phyloP scores from a whole-genome alignment of 495 filamentous ascomycete genomes.

The Neurospora sp. region DNA sequence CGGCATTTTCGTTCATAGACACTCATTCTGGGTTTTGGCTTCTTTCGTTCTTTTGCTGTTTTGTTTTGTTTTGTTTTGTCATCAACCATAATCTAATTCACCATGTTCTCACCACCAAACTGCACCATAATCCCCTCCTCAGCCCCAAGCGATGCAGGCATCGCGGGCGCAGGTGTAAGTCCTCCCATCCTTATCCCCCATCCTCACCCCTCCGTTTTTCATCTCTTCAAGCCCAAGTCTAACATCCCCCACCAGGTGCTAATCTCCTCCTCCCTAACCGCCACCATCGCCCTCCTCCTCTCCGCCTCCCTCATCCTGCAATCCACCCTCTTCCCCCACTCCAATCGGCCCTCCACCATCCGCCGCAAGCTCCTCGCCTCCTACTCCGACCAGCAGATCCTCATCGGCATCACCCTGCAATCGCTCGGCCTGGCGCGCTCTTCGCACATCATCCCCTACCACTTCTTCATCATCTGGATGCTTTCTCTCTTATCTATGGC shows the following conservation, averaged over 20 bases:
- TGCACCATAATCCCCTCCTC: slow-evolving; percentile 36
- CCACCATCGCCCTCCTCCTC: slow-evolving; percentile 33
- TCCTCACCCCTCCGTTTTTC: no score
- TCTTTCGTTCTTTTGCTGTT: neutral
- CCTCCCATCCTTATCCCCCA: neutral
- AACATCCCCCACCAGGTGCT: slow-evolving; percentile 42
- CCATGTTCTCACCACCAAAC: slow-evolving; percentile 22
- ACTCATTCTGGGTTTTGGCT: neutral
- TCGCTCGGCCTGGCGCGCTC: slow-evolving; percentile 41
- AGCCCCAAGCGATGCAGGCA: slow-evolving; percentile 42
- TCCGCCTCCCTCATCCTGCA: slow-evolving; percentile 39
- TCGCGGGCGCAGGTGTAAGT: slow-evolving; percentile 48
- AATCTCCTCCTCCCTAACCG: slow-evolving; percentile 51
- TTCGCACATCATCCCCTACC: slow-evolving; percentile 43
- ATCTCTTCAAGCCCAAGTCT: no score
- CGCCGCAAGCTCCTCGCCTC: slow-evolving; percentile 46
- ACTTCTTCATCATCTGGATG: slow-evolving; percentile 56
- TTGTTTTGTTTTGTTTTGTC: neutral
- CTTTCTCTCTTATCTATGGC: slow-evolving; percentile 47
- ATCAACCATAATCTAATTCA: neutral
- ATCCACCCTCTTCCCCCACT: slow-evolving; percentile 10
- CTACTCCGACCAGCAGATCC: slow-evolving; percentile 52
- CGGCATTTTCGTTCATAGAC: neutral
- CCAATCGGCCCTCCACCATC: slow-evolving; percentile 25
- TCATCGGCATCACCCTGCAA: slow-evolving; percentile 51